Evolutionary conservation across 2,329 filamentous ascomycete species (phyloP).

Genomic region (Claviceps digitariae): DNA sequence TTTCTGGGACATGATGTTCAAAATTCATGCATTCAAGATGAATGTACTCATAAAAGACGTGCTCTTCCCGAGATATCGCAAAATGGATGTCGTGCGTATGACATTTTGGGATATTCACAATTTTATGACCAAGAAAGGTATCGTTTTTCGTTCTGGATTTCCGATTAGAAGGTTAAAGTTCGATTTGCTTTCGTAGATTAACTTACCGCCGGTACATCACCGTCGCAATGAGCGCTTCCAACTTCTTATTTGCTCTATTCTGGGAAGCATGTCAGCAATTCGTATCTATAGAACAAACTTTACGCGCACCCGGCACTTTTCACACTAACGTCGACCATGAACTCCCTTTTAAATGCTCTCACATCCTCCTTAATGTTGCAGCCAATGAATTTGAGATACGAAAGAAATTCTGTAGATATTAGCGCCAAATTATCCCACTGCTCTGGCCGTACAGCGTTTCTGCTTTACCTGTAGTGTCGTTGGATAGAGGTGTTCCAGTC

Average conservation of each 20-base stretch:
- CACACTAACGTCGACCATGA: constrained; percentile 8
- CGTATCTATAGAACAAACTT: neutral
- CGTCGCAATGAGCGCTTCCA: constrained; percentile 10
- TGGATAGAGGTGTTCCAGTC: constrained; percentile 23
- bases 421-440: neutral
- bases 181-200: too few species aligned
- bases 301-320: neutral
- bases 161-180: neutral
- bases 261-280: constrained; percentile 1
- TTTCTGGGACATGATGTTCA: too few species aligned
- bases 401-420: constrained; percentile 19
- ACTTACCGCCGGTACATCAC: constrained; percentile 18
- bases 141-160: constrained; percentile 14
- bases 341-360: constrained; percentile 1
- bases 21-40: neutral
- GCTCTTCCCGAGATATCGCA: constrained; percentile 14
- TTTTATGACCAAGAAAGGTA: constrained; percentile 13
- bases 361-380: constrained; percentile 7
- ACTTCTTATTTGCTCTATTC: constrained; percentile 5
- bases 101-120: constrained; percentile 13
- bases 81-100: constrained; percentile 11
- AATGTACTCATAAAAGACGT: neutral
- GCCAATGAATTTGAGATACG: constrained; percentile 21
- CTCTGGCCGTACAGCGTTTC: too few species aligned
- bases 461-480: constrained; percentile 15